Evolutionary conservation across 345 rosid genomes (phyloP).

Genomic region (Xanthoceras sorbifolium): DNA sequence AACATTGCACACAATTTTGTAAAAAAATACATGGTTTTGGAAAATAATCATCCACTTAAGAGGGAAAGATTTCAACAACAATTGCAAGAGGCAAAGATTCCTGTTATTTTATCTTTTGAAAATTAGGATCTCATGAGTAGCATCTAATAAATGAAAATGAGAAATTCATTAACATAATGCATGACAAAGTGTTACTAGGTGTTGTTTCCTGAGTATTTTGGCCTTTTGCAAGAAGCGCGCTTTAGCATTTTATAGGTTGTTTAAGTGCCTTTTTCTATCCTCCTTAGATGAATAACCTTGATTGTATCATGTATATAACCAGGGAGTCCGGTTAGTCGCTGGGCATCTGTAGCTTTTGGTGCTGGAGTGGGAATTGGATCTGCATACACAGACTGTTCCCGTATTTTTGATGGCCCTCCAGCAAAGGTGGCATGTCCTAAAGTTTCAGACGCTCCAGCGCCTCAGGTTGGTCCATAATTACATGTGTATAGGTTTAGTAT

Average conservation of each 20-base stretch:
- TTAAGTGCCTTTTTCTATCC: neutral
- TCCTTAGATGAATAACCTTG: neutral
- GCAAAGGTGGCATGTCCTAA: conserved; percentile 46
- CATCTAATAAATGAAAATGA: neutral
- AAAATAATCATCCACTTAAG: neutral
- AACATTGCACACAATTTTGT: neutral
- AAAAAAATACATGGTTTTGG: neutral
- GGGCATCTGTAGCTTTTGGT: conserved; percentile 93
- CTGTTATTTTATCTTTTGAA: neutral
- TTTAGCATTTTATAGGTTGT: neutral
- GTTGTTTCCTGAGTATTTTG: neutral
- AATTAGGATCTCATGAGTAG: neutral
- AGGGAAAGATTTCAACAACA: neutral
- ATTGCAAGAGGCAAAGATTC: neutral
- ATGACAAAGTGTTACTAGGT: neutral
- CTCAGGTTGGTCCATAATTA: conserved; percentile 48
- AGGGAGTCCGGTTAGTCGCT: conserved; percentile 88
- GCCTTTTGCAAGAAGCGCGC: conserved; percentile 1
- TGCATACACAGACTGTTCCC: conserved; percentile 79
- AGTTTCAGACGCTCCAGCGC: conserved; percentile 37
- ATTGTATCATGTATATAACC: neutral
- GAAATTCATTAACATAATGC: neutral
- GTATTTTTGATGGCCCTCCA: conserved; percentile 56
- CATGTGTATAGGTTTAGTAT: neutral
- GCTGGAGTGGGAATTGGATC: conserved; percentile 96